Base-by-base conservation (phyloP, 805 yeast genomes). In the Metschnikowia matae region DNA sequence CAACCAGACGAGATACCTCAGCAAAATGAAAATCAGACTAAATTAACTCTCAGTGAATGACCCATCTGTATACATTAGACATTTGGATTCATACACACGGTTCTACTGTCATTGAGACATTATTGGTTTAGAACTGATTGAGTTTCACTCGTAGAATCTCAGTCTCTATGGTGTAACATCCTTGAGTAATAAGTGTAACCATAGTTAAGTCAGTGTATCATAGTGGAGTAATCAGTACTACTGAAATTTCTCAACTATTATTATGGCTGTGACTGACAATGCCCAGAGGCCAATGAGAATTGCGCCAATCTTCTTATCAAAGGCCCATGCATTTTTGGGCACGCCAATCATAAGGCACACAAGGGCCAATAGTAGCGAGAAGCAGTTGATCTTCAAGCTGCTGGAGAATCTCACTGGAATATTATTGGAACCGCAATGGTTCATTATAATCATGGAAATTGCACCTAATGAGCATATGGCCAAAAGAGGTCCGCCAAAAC, bases 401-500 rank as follows among this genome's bases (percentile, higher is more conserved):
- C 41, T 40, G 13, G 59, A 52, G 15, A 57, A 55, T 17, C 47
- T 48, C 31, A 57, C 42, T 14, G 46, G 33, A n/a, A 57, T 54
- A 6, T 23, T 29, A 3, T 18, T 29, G 4, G 40, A 23, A 11
- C 52, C 50, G 2, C 35, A 31, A 2, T 38, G 47, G 15, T 51
- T 48, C 59, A 57, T 54, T 6, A 55, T 40, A 14, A 57, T 42
- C 13, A 49, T 43, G 5, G 57, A 48, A 57, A 87, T 85, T 4
- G 85, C 60, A 0, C 97, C 97, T 52, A 92, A 69, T 0, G 97
- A 96, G 37, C 91, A 73, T 10, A 94, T 70, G 48, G 90, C 85
- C 39, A 94, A 65, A 50, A 92, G 68, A 0, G 98, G 98, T 1
- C 97, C 89, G 0, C 97, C 98, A 64, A 91, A 86, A 62, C 98